These are phyloP conservation scores for Xylaria longipes DNA, from an alignment of 495 filamentous ascomycete genomes.

Conservation along the genomic window DNA sequence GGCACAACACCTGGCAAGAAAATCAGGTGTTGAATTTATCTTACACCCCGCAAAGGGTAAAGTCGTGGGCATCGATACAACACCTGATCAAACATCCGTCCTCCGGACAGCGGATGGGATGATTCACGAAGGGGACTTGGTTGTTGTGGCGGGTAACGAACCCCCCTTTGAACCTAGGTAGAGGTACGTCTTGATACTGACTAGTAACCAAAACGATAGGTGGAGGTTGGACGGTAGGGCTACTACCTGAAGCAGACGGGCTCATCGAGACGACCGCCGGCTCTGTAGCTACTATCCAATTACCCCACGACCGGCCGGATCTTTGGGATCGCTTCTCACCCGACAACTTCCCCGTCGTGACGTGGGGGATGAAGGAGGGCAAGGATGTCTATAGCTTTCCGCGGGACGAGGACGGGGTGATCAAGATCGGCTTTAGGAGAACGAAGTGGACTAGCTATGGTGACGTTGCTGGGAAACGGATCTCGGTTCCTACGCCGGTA, in stretches of 20 bases:
- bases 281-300: constrained; percentile 43
- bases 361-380: constrained; percentile 43
- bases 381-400: constrained; percentile 50
- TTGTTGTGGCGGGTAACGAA: constrained; percentile 37
- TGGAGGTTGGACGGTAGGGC: constrained; percentile 45
- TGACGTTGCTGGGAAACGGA: constrained; percentile 27
- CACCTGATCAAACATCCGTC: constrained; percentile 29
- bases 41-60: constrained; percentile 36
- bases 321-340: constrained; percentile 43
- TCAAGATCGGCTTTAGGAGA: constrained; percentile 55
- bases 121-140: constrained; percentile 35
- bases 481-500: constrained; percentile 35
- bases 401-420: constrained; percentile 41
- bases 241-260: constrained; percentile 41
- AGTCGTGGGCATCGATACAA: constrained; percentile 33
- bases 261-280: constrained; percentile 55
- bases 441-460: constrained; percentile 46
- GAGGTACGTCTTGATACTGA: not conserved
- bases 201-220: constrained; percentile 7
- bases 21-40: constrained; percentile 45
- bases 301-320: constrained; percentile 37
- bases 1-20: constrained; percentile 46
- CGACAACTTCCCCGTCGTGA: constrained; percentile 45
- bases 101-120: constrained; percentile 45
- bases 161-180: not conserved